Percentiles rank a stretch among this genome's conserved stretches.
phyloP scores from a whole-genome alignment of 495 filamentous ascomycete species.

The Trichocladium antarcticum region DNA sequence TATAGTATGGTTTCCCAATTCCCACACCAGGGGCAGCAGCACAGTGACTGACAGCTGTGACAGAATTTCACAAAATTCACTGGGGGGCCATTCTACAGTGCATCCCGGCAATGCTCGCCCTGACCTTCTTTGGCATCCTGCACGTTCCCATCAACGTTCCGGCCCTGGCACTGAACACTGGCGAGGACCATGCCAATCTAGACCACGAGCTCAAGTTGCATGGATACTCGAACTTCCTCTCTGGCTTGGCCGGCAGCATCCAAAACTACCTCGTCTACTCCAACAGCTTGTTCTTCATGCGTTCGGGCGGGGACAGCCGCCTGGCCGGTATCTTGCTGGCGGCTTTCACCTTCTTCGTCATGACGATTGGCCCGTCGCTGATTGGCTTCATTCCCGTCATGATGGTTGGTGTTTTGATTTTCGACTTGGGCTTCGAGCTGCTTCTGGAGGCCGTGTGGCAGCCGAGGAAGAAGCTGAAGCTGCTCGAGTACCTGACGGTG shows the following conservation, averaged over 20 bases:
- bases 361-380: constrained; percentile 72
- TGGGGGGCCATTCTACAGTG: constrained; percentile 71
- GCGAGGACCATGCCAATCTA: constrained; percentile 82
- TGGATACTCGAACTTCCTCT: constrained; percentile 83
- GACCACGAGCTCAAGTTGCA: constrained; percentile 89
- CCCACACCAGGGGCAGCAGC: background rate
- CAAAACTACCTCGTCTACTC: constrained; percentile 98
- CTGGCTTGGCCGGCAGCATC: constrained; percentile 76
- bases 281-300: constrained; percentile 90
- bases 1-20: constrained; percentile 52
- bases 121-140: constrained; percentile 94
- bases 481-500: constrained; percentile 83
- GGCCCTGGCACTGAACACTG: constrained; percentile 73
- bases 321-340: constrained; percentile 82
- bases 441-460: constrained; percentile 77
- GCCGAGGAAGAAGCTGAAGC: constrained; percentile 74
- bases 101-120: constrained; percentile 88
- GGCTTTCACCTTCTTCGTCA: constrained; percentile 61
- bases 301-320: constrained; percentile 76
- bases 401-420: constrained; percentile 92
- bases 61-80: constrained; percentile 32
- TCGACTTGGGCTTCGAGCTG: constrained; percentile 83
- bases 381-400: constrained; percentile 94
- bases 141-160: constrained; percentile 98
- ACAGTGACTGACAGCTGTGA: background rate